Percentiles rank a stretch among this genome's conserved stretches.
Evolutionary conservation across 768 basidiomycete genomes (phyloP).

Genomic region (Cystobasidium ongulense): DNA sequence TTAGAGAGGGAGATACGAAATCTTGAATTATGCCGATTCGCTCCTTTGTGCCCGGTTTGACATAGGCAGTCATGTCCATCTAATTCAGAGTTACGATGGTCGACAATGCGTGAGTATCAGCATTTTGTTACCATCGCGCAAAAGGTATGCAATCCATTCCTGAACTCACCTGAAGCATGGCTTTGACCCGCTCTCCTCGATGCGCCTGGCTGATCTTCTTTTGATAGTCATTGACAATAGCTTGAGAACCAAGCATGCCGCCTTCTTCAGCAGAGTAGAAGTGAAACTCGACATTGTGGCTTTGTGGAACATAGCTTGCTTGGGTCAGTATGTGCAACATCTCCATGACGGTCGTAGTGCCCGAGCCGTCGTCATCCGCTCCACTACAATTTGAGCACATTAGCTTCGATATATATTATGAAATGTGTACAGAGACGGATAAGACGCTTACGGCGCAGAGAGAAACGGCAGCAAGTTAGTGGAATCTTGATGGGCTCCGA

Average conservation of each 20-base stretch:
- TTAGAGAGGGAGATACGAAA: constrained; percentile 36
- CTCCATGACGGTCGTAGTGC: constrained; percentile 45
- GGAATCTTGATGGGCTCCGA: constrained; percentile 47
- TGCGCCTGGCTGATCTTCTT: not conserved
- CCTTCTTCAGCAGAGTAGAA: constrained; percentile 43
- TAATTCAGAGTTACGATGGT: constrained; percentile 12
- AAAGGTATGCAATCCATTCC: too few relatives aligned
- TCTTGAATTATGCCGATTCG: constrained; percentile 42
- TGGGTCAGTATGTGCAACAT: constrained; percentile 44
- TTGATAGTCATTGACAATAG: constrained; percentile 17
- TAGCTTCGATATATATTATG: not conserved
- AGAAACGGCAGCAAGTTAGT: constrained; percentile 49
- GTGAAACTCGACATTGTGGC: constrained; percentile 46
- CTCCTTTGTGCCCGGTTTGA: constrained; percentile 40
- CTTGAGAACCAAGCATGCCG: constrained; percentile 19
- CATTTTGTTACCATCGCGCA: not conserved
- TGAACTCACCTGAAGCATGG: constrained; percentile 17
- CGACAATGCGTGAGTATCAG: constrained; percentile 19
- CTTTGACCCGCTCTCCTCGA: not conserved
- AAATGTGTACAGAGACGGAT: not conserved
- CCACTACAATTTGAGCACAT: not conserved
- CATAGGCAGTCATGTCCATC: constrained; percentile 45
- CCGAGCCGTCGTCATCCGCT: constrained; percentile 49
- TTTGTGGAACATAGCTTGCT: constrained; percentile 43
- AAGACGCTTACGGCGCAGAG: constrained; percentile 44